phyloP scores from a whole-genome alignment of 108 stramenopile genomes.

The Seminavis robusta region DNA sequence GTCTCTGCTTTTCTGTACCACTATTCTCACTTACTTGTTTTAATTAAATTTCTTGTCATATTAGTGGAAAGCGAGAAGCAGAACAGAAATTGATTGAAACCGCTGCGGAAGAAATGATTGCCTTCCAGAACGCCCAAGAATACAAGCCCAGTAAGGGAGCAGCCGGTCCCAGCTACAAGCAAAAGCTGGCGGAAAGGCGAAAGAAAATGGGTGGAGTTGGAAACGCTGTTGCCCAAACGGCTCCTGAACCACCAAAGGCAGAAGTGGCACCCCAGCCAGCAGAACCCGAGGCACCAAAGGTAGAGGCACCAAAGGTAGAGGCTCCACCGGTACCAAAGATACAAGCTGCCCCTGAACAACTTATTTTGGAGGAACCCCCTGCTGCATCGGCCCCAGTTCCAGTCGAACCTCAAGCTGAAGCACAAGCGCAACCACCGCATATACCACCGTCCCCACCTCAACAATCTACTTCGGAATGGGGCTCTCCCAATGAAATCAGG shows the following conservation, averaged over 20 bases:
- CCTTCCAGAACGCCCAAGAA: conserved; percentile 9
- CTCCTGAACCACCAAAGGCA: conserved; percentile 11
- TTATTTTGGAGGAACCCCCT: neutral
- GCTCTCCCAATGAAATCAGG: conserved; percentile 23
- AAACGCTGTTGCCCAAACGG: conserved; percentile 7
- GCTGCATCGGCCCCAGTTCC: conserved; percentile 9
- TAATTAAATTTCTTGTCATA: neutral
- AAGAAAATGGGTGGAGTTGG: conserved; percentile 15
- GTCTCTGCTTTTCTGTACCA: no score
- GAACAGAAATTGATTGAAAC: conserved; percentile 34
- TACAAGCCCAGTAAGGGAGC: conserved; percentile 10
- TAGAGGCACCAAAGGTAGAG: neutral
- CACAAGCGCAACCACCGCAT: conserved; percentile 7
- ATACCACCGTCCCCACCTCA: neutral
- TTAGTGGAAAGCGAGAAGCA: conserved; percentile 19
- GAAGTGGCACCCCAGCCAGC: neutral
- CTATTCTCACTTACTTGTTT: no score
- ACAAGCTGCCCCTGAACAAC: neutral
- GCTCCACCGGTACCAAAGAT: neutral
- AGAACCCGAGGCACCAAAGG: neutral
- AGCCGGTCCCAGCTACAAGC: conserved; percentile 44
- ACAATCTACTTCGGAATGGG: conserved; percentile 3
- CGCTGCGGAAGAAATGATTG: conserved; percentile 32
- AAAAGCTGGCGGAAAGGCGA: conserved; percentile 44
- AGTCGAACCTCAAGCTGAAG: conserved; percentile 9